Percentiles rank a stretch among this genome's conserved stretches.
phyloP scores from a whole-genome alignment of 2,329 filamentous ascomycete genomes.

The Neofusicoccum ribis region DNA sequence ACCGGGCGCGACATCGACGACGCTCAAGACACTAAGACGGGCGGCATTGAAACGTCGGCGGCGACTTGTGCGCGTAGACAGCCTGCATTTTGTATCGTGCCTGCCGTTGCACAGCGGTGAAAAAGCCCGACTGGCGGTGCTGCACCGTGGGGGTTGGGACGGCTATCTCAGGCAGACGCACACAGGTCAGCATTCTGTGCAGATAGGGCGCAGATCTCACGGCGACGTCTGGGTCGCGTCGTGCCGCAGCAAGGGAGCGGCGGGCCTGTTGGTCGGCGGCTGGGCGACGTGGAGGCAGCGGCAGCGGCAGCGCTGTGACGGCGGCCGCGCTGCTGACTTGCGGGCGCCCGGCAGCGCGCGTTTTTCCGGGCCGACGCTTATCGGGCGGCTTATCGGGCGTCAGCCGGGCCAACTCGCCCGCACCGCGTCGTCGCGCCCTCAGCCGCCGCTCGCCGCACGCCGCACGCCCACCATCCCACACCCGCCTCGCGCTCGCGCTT shows the following conservation, averaged over 20 bases:
- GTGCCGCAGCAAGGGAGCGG: too few species aligned
- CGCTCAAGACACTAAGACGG: background rate
- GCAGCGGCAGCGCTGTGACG: too few species aligned
- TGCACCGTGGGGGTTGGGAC: background rate
- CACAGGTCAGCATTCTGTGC: too few species aligned
- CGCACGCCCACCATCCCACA: background rate
- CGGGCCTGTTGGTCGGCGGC: too few species aligned
- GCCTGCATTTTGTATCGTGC: background rate
- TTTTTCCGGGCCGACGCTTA: constrained; percentile 14
- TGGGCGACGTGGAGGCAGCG: too few species aligned
- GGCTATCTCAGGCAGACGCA: too few species aligned
- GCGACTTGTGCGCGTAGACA: background rate
- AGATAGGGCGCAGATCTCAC: too few species aligned
- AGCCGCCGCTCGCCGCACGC: too few species aligned
- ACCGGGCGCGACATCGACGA: background rate
- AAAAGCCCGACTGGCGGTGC: background rate
- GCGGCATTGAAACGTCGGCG: background rate
- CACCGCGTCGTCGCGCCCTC: too few species aligned
- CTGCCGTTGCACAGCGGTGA: background rate
- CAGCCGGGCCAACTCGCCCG: too few species aligned
- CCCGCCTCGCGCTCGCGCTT: constrained; percentile 14
- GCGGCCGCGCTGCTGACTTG: too few species aligned
- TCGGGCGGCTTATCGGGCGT: background rate
- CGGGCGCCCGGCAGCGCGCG: background rate
- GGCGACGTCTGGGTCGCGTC: too few species aligned